Evolutionary conservation across 2,329 filamentous ascomycete genomes (phyloP), one percentile per base, ranked within the genome.

Genomic region (Davidsoniella neocaledoniae): DNA sequence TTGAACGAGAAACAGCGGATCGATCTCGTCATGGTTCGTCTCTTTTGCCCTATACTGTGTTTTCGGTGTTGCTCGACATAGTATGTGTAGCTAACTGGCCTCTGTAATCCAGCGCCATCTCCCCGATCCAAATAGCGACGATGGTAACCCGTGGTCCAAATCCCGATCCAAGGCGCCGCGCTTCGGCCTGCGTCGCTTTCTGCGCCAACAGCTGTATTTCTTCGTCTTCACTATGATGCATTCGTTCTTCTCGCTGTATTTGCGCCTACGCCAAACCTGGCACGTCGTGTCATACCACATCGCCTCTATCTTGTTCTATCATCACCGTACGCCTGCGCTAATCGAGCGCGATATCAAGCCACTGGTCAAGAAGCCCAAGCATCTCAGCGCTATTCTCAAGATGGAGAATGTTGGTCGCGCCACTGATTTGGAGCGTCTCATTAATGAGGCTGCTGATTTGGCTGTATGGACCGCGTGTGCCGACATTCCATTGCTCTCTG

Each of bases 251-350:
- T 90, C 86, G 5, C 69, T 96, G 56, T 93, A 91, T 63, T 81
- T 95, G 56, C 83, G 87, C 55, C 66, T 86, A 52, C 80, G 88
- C 52, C 80, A 86, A 61, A 77, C 79, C 50, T 91, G 86, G 67
- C 82, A 90, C 62, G 76, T 81, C 7, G 73, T 94, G 46, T 71
- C 79, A 57, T 83, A 91, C 62, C 80, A 84, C 53, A 68, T 90
- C 55, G 76, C 86, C 48, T 84, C 86, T 8, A 75, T 96, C 54
- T 71, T 94, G 49, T 88, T 90, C 63, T 91, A 98, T 68, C 93
- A 98, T 67, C 91, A 98, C 64, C 84, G 86, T 48, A 94, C 90
- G 0, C 91, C 91, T 6, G 86, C 94, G 61, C 78, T 94, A 61
- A 94, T 98, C 57, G 79, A 82, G 59, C 81, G 83, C 59, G 91